These are phyloP conservation scores for Tanacetum coccineum DNA, from an alignment of 129 eudicot species.

Conservation along the genomic window DNA sequence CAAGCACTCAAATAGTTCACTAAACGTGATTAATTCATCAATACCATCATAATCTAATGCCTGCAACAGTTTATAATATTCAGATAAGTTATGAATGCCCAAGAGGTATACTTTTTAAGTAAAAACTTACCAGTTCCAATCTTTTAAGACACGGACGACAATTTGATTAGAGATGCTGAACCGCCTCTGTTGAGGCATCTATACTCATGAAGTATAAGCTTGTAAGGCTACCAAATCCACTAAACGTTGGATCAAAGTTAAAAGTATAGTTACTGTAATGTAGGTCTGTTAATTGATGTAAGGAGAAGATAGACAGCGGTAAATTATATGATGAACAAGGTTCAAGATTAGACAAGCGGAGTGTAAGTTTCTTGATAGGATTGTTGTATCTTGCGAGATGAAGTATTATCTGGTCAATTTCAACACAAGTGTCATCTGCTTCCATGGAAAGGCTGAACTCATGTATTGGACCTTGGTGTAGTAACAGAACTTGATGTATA, in stretches of 20 bases:
- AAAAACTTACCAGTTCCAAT: background rate
- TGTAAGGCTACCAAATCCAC: slow-evolving; percentile 4
- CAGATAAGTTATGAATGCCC: background rate
- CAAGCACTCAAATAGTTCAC: background rate
- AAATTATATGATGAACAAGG: background rate
- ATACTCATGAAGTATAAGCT: background rate
- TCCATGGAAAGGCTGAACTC: background rate
- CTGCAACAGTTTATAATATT: background rate
- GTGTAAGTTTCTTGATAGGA: background rate
- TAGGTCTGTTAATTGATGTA: slow-evolving; percentile 5
- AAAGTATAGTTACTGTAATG: background rate
- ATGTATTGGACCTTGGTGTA: background rate
- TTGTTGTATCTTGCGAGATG: background rate
- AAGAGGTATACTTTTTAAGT: background rate
- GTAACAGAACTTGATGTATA: background rate
- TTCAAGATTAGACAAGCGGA: background rate
- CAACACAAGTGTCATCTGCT: background rate
- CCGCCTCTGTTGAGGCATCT: background rate
- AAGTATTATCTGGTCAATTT: slow-evolving; percentile 1
- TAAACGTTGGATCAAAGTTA: background rate
- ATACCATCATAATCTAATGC: background rate
- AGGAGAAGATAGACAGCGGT: background rate
- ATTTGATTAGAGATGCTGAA: background rate
- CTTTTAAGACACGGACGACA: background rate
- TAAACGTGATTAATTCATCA: background rate